phyloP scores from a whole-genome alignment of 2,329 filamentous ascomycete species.

The Stachybotrys echinatus region DNA sequence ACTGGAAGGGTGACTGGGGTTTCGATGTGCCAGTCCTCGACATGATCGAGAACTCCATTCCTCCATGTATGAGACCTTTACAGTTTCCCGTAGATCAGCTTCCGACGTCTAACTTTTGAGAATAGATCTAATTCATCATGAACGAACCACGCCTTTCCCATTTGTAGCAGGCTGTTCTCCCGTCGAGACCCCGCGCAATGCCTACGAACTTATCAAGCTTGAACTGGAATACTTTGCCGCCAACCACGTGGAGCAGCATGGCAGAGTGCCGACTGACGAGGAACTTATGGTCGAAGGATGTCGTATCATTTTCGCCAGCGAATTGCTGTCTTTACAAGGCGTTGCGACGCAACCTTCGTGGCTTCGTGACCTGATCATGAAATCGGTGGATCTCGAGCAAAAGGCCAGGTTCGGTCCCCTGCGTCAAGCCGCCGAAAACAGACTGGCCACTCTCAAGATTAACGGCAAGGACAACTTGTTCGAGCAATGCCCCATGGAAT shows the following conservation, averaged over 20 bases:
- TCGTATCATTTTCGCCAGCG: constrained; percentile 50
- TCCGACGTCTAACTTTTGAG: constrained; percentile 34
- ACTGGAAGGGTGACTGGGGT: constrained; percentile 68
- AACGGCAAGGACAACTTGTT: constrained; percentile 55
- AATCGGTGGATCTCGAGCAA: constrained; percentile 33
- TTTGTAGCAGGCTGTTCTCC: constrained; percentile 41
- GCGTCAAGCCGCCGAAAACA: constrained; percentile 39
- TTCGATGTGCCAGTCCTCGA: constrained; percentile 56
- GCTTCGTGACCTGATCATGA: constrained; percentile 56
- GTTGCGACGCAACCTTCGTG: constrained; percentile 39
- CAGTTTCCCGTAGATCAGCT: constrained; percentile 30
- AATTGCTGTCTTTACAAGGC: constrained; percentile 36
- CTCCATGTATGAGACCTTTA: constrained; percentile 50
- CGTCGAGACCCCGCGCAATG: constrained; percentile 44
- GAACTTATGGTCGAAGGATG: constrained; percentile 55
- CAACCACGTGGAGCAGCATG: constrained; percentile 36
- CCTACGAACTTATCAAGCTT: constrained; percentile 57
- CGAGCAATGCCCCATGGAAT: constrained; percentile 50
- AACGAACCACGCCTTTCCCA: constrained; percentile 51
- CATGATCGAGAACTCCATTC: constrained; percentile 62
- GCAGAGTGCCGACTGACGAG: constrained; percentile 39
- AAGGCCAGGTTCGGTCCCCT: constrained; percentile 44
- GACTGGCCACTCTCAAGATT: constrained; percentile 44
- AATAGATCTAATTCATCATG: constrained; percentile 59
- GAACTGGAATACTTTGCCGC: constrained; percentile 49